These are phyloP conservation scores for Lipomyces starkeyi DNA, from an alignment of 805 yeast species.

Conservation along the genomic window DNA sequence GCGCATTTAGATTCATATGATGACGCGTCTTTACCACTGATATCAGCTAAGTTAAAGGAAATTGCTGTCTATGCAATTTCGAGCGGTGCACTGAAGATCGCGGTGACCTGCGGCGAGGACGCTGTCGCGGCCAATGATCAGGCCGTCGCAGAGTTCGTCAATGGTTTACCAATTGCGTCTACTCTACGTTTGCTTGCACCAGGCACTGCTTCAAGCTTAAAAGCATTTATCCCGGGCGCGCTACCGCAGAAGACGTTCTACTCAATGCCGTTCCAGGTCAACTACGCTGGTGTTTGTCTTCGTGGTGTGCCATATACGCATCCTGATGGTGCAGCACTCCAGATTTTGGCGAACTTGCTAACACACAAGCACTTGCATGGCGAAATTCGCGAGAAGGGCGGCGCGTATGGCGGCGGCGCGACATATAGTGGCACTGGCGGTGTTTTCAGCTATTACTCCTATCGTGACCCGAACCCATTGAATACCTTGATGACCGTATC, in stretches of 20 bases:
- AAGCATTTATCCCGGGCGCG: neutral
- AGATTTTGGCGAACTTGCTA: conserved; percentile 76
- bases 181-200: conserved; percentile 21
- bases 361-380: conserved; percentile 85
- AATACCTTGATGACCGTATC: conserved; percentile 68
- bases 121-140: conserved; percentile 25
- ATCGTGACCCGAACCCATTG: conserved; percentile 89
- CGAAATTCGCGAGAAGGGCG: conserved; percentile 92
- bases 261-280: conserved; percentile 85
- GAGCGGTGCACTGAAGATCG: conserved; percentile 51
- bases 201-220: conserved; percentile 34
- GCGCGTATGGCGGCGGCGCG: conserved; percentile 98
- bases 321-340: conserved; percentile 83
- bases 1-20: conserved; percentile 61
- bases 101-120: conserved; percentile 63
- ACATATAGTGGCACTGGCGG: conserved; percentile 83
- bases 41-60: conserved; percentile 64
- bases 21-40: conserved; percentile 56
- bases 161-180: conserved; percentile 18
- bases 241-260: conserved; percentile 54
- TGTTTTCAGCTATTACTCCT: conserved; percentile 79
- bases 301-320: conserved; percentile 70
- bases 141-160: conserved; percentile 21
- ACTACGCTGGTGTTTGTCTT: conserved; percentile 73
- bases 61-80: conserved; percentile 40